Conservation (phyloP, 768 basidiomycete species). For the Phylloporus arenicola region DNA sequence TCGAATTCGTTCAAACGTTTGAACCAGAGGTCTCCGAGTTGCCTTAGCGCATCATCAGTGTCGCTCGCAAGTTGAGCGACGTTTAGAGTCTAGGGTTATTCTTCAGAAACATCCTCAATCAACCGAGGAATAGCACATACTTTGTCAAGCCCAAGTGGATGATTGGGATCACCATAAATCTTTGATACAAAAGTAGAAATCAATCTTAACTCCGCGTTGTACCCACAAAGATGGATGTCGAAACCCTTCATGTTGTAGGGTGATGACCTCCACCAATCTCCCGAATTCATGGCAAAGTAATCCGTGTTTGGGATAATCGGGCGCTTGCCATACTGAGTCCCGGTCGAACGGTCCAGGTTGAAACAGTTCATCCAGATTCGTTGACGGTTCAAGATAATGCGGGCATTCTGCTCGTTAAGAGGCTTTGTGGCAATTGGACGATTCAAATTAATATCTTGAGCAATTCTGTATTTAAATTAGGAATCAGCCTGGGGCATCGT, state of each 20-base stretch:
- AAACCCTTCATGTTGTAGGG: constrained; percentile 65
- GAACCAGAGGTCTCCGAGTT: constrained; percentile 53
- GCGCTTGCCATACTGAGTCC: constrained; percentile 83
- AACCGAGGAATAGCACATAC: constrained; percentile 27
- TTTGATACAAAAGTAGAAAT: constrained; percentile 54
- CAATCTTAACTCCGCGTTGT: constrained; percentile 68
- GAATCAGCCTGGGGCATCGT: neutral
- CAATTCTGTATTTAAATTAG: constrained; percentile 50
- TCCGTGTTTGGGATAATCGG: constrained; percentile 74
- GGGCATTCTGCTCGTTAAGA: constrained; percentile 71
- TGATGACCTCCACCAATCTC: constrained; percentile 66
- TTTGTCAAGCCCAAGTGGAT: constrained; percentile 74
- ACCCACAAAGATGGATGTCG: constrained; percentile 75
- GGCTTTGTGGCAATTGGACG: constrained; percentile 68
- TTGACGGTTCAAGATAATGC: constrained; percentile 86
- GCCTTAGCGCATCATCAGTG: constrained; percentile 64
- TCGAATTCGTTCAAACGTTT: constrained; percentile 45
- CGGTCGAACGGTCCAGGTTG: constrained; percentile 85
- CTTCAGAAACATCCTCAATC: constrained; percentile 3
- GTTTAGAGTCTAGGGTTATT: constrained; percentile 46
- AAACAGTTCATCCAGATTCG: constrained; percentile 88
- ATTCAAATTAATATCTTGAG: constrained; percentile 86
- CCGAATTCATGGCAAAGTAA: constrained; percentile 68
- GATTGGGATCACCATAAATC: constrained; percentile 68
- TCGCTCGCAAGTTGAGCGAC: constrained; percentile 59